These are phyloP conservation scores for Fusarium sp. DNA, from an alignment of 2,329 filamentous ascomycete species.

Conservation along the genomic window DNA sequence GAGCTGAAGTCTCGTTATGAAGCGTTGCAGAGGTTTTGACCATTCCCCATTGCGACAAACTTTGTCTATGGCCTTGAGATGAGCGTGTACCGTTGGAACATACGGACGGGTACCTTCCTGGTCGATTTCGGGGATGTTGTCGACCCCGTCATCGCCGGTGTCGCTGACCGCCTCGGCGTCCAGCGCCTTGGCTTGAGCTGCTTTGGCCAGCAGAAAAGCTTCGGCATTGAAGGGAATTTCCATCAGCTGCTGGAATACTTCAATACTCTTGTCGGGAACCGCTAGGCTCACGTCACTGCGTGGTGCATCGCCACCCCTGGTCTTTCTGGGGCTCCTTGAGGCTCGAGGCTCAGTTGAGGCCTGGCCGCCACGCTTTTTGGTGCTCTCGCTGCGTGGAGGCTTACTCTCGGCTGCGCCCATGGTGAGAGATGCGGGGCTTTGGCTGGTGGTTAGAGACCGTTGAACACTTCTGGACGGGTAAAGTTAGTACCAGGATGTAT, in stretches of 20 bases:
- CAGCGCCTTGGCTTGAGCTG: conserved; percentile 23
- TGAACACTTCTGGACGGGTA: background rate
- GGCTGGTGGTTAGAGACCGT: conserved; percentile 18
- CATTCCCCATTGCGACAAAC: conserved; percentile 33
- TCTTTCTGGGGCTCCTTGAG: conserved; percentile 8
- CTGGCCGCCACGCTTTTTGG: conserved; percentile 24
- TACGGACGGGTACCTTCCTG: conserved; percentile 10
- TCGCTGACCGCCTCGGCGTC: conserved; percentile 26
- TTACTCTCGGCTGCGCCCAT: conserved; percentile 37
- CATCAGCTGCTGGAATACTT: conserved; percentile 20
- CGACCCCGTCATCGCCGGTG: conserved; percentile 15
- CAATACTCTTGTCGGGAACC: conserved; percentile 11
- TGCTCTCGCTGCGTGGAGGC: conserved; percentile 15
- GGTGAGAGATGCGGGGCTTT: conserved; percentile 27
- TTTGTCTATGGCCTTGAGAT: conserved; percentile 31
- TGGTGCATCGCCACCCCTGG: conserved; percentile 10
- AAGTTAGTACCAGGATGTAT: conserved; percentile 12
- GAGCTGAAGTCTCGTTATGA: conserved; percentile 32
- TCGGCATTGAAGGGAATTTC: conserved; percentile 38
- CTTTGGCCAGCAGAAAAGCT: conserved; percentile 24
- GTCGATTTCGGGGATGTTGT: conserved; percentile 19
- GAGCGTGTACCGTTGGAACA: conserved; percentile 30
- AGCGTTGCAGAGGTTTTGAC: conserved; percentile 34
- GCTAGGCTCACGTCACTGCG: conserved; percentile 12
- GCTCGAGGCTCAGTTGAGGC: background rate